Conservation (phyloP, 2,329 filamentous ascomycete genomes). For the Fusarium sp. region DNA sequence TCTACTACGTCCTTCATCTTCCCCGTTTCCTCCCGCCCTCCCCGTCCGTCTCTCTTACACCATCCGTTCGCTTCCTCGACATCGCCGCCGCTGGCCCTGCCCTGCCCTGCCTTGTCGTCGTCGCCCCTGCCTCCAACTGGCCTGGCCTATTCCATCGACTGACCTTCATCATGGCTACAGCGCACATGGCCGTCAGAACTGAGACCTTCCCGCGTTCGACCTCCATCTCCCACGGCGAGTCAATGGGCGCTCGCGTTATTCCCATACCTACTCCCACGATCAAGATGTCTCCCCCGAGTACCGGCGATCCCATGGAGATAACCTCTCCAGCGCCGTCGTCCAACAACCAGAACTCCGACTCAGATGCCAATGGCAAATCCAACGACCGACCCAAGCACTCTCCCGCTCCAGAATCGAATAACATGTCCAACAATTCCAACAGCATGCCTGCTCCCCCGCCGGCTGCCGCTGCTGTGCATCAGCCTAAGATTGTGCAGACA, state of each 20-base stretch:
- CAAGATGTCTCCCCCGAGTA: conserved; percentile 69
- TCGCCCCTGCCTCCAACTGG: conserved; percentile 16
- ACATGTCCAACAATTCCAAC: conserved; percentile 48
- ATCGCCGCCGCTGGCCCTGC: conserved; percentile 27
- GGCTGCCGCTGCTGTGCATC: conserved; percentile 81
- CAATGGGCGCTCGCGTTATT: conserved; percentile 66
- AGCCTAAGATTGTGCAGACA: conserved; percentile 97
- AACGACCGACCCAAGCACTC: conserved; percentile 53
- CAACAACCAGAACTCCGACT: conserved; percentile 59
- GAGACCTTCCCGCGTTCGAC: conserved; percentile 62
- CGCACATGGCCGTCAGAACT: conserved; percentile 66
- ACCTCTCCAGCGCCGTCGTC: conserved; percentile 64
- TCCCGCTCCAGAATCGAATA: conserved; percentile 54
- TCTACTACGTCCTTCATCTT: conserved; percentile 36
- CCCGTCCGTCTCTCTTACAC: conserved; percentile 20
- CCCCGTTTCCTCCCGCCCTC: conserved; percentile 36
- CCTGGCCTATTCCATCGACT: conserved; percentile 37
- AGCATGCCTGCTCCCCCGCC: conserved; percentile 65
- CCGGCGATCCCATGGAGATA: conserved; percentile 72
- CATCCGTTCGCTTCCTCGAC: conserved; percentile 19
- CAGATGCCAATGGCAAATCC: conserved; percentile 53
- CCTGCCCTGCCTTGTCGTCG: neutral
- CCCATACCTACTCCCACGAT: conserved; percentile 69
- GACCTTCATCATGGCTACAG: conserved; percentile 50
- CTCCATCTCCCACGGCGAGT: conserved; percentile 56